phyloP scores from a whole-genome alignment of 768 basidiomycete genomes.

The Udeniomyces megalosporus region DNA sequence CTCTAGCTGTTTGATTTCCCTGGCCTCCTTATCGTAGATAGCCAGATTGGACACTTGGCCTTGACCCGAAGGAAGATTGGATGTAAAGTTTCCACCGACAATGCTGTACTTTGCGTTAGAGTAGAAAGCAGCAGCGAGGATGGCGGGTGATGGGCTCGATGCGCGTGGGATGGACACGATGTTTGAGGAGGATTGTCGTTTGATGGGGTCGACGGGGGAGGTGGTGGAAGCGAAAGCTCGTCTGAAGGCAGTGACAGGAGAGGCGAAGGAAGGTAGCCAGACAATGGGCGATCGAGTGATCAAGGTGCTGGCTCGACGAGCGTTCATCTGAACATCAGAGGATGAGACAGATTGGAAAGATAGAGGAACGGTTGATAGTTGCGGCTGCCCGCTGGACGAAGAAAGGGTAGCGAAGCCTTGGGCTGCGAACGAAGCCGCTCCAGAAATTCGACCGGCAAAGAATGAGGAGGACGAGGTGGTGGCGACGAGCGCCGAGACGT shows the following conservation, averaged over 20 bases:
- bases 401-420: slow-evolving; percentile 53
- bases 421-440: slow-evolving; percentile 36
- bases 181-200: slow-evolving; percentile 20
- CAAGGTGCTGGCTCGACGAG: slow-evolving; percentile 14
- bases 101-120: slow-evolving; percentile 56
- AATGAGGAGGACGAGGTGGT: slow-evolving; percentile 92
- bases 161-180: slow-evolving; percentile 39
- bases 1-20: slow-evolving; percentile 26
- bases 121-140: slow-evolving; percentile 80
- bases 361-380: slow-evolving; percentile 45
- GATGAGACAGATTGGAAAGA: slow-evolving; percentile 36
- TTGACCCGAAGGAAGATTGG: slow-evolving; percentile 33
- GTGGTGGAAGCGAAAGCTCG: slow-evolving; percentile 2
- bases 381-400: slow-evolving; percentile 42
- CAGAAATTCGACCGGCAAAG: slow-evolving; percentile 31
- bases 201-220: no score
- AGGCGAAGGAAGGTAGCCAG: neutral
- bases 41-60: slow-evolving; percentile 38
- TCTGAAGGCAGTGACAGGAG: slow-evolving; percentile 3
- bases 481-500: slow-evolving; percentile 52
- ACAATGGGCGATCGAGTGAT: no score
- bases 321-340: no score
- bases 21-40: slow-evolving; percentile 60
- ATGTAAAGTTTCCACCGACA: slow-evolving; percentile 80
- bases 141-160: slow-evolving; percentile 53